Percentiles rank a stretch among this genome's conserved stretches.
Conservation (phyloP, 176 grass and related monocot species). For the Eleusine coracana region DNA sequence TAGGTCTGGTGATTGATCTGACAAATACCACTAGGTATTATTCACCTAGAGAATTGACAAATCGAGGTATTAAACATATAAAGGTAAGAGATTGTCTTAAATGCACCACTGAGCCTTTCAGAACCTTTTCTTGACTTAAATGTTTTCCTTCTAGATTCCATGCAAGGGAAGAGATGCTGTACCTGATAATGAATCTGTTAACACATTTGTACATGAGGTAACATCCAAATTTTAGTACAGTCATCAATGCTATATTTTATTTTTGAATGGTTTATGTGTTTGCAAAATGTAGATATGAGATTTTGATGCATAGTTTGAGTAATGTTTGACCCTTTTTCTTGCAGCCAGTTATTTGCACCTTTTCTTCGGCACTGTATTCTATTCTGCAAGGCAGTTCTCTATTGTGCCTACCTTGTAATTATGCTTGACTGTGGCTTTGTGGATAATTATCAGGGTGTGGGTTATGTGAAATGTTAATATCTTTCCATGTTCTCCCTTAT, state of each 20-base stretch:
- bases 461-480: not conserved
- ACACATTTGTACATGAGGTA: slow-evolving; percentile 77
- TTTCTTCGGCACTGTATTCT: not conserved
- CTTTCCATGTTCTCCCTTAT: too few species aligned
- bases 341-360: not conserved
- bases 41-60: slow-evolving; percentile 63
- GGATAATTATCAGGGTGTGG: not conserved
- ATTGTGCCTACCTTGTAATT: not conserved
- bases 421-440: too few species aligned
- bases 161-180: slow-evolving; percentile 81
- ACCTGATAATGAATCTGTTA: slow-evolving; percentile 81
- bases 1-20: slow-evolving; percentile 83
- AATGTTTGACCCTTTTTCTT: not conserved
- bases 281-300: slow-evolving; percentile 22
- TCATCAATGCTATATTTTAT: slow-evolving; percentile 9
- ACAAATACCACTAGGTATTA: slow-evolving; percentile 82
- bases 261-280: slow-evolving; percentile 16
- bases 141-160: slow-evolving; percentile 59
- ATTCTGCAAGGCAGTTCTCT: slow-evolving; percentile 9
- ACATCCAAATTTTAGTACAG: not conserved
- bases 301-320: slow-evolving; percentile 15
- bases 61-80: slow-evolving; percentile 70
- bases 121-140: not conserved
- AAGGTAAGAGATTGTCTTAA: slow-evolving; percentile 55
- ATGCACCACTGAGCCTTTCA: not conserved